A percentile compares a stretch with the other conserved stretches of the same genome.
phyloP scores from a whole-genome alignment of 2,329 filamentous ascomycete species.

The Elsinoe perseae region DNA sequence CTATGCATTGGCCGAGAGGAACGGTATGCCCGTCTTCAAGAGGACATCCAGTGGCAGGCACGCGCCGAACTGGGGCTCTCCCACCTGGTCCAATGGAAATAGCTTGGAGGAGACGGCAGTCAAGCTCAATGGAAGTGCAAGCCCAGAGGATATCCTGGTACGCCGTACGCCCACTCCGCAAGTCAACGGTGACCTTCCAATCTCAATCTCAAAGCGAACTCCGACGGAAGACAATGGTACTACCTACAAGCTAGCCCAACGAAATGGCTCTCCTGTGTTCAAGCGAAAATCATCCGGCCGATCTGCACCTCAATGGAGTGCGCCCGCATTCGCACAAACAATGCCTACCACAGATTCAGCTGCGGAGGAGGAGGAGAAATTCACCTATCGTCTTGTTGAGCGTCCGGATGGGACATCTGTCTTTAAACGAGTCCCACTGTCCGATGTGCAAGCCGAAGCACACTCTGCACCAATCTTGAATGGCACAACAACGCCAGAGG shows the following conservation, averaged over 20 bases:
- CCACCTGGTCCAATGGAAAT: neutral
- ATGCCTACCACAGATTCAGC: neutral
- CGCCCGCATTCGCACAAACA: neutral
- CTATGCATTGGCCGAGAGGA: neutral
- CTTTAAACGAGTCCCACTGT: neutral
- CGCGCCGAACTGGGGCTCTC: neutral
- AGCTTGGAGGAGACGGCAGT: neutral
- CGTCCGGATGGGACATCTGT: neutral
- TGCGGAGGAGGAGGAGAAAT: neutral
- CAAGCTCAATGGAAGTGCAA: neutral
- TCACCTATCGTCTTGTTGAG: neutral
- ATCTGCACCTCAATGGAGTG: neutral
- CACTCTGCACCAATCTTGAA: neutral
- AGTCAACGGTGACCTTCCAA: neutral
- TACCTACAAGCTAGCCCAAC: neutral
- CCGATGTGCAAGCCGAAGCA: neutral
- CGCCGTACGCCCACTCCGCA: neutral
- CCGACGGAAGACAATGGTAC: neutral
- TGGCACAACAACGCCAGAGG: neutral
- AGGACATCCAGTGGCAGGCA: neutral
- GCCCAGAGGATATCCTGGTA: neutral
- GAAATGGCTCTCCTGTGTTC: neutral
- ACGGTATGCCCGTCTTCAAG: conserved; percentile 4
- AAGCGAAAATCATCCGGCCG: neutral
- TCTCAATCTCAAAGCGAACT: neutral